Percentiles rank a stretch among this genome's conserved stretches.
These are phyloP conservation scores for Kodamaea fukazawae DNA, from an alignment of 805 yeast genomes.

Conservation along the genomic window DNA sequence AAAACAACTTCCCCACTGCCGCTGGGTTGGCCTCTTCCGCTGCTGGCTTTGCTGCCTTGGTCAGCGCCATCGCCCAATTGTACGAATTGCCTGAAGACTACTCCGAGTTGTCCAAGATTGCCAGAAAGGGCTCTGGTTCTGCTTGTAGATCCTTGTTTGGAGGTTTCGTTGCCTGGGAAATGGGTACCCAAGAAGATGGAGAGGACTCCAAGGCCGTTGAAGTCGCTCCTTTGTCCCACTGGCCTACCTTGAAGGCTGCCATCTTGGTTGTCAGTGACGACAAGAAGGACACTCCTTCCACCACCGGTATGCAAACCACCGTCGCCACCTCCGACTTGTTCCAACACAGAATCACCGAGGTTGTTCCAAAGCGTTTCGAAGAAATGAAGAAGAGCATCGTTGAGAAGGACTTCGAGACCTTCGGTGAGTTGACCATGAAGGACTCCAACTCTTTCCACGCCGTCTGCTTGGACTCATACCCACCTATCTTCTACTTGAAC, in stretches of 20 bases:
- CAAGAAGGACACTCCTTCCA: constrained; percentile 92
- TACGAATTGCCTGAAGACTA: constrained; percentile 81
- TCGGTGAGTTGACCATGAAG: constrained; percentile 90
- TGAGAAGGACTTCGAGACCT: constrained; percentile 69
- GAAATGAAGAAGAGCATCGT: constrained; percentile 78
- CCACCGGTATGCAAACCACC: constrained; percentile 95
- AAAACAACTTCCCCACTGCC: constrained; percentile 98
- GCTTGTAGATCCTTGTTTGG: constrained; percentile 97
- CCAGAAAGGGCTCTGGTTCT: constrained; percentile 97
- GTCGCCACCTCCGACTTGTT: constrained; percentile 87
- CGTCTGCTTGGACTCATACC: constrained; percentile 91
- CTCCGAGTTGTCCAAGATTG: constrained; percentile 86
- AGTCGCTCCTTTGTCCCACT: constrained; percentile 77
- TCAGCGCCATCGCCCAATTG: constrained; percentile 80
- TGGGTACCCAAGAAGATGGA: constrained; percentile 80
- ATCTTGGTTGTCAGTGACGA: constrained; percentile 89
- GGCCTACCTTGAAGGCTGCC: constrained; percentile 91
- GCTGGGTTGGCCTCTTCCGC: constrained; percentile 98
- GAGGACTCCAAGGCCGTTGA: constrained; percentile 92
- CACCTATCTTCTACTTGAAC: constrained; percentile 92
- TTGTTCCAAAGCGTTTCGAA: constrained; percentile 81
- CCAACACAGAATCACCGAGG: constrained; percentile 68
- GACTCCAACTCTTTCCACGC: constrained; percentile 98
- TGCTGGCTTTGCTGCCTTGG: constrained; percentile 97
- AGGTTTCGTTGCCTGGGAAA: constrained; percentile 99